phyloP scores from a whole-genome alignment of 192 early-diverging fungal species.

The Gigaspora rosea region DNA sequence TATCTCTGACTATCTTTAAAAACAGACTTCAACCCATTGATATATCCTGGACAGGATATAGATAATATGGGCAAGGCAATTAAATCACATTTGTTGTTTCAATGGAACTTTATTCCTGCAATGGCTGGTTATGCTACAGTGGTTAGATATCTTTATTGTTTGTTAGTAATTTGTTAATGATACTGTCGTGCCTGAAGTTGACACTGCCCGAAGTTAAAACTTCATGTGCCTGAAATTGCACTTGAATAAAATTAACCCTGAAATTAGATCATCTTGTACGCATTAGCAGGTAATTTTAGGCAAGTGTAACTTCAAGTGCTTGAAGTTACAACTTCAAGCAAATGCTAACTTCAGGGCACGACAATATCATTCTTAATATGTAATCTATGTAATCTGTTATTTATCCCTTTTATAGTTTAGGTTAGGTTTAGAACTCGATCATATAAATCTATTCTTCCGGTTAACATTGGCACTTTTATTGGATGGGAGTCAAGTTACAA shows the following conservation, averaged over 20 bases:
- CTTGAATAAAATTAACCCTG: too few relatives aligned
- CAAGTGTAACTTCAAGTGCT: too few relatives aligned
- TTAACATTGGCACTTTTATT: neutral
- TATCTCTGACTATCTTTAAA: neutral
- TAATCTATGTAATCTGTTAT: neutral
- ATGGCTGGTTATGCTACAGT: neutral
- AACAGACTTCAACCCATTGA: neutral
- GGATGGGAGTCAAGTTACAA: neutral
- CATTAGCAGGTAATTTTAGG: too few relatives aligned
- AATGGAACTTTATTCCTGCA: slow-evolving; percentile 8
- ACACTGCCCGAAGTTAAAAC: too few relatives aligned
- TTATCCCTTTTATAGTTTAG: too few relatives aligned
- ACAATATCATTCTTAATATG: neutral
- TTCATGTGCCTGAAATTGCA: too few relatives aligned
- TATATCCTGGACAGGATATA: neutral
- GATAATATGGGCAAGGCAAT: neutral
- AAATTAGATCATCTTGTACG: too few relatives aligned
- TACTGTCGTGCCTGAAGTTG: too few relatives aligned
- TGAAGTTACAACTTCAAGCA: too few relatives aligned
- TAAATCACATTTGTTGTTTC: neutral
- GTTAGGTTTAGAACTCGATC: neutral
- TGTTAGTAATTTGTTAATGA: neutral
- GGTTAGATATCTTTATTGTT: neutral
- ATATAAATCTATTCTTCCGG: neutral
- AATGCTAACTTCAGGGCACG: too few relatives aligned